Percentiles rank a stretch among this genome's conserved stretches.
These are phyloP conservation scores for Penicillium digitatum DNA, from an alignment of 2,329 filamentous ascomycete species.

Conservation along the genomic window DNA sequence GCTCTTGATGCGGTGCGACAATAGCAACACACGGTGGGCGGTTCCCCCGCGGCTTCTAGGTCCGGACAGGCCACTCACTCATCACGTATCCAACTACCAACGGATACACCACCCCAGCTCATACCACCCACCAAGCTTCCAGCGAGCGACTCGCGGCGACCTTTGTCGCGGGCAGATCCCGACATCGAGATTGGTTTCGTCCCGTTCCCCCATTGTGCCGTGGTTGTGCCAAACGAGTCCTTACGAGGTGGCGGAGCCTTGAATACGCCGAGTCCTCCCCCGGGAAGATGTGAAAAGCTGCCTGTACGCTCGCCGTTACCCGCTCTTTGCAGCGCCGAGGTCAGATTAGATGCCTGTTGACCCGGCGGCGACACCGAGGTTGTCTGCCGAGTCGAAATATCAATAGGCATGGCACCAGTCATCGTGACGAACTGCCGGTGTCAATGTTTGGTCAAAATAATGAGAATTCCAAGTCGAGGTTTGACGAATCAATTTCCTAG, in stretches of 20 bases:
- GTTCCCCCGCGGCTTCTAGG: constrained; percentile 1
- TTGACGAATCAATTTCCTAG: constrained; percentile 13
- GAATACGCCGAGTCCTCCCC: constrained; percentile 37
- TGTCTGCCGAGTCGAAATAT: constrained; percentile 54
- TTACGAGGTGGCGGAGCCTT: constrained; percentile 46
- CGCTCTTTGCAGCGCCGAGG: constrained; percentile 55
- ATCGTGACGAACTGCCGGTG: constrained; percentile 39
- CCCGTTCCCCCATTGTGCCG: constrained; percentile 54
- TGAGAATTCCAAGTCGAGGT: constrained; percentile 3
- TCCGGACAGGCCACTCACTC: constrained; percentile 66
- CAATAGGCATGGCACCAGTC: constrained; percentile 56
- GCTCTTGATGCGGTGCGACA: constrained; percentile 23
- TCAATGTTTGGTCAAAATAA: constrained; percentile 30
- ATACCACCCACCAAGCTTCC: constrained; percentile 70
- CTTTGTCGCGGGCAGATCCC: constrained; percentile 47
- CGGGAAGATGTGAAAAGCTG: constrained; percentile 44
- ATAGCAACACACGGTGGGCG: constrained; percentile 14
- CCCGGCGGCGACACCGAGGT: constrained; percentile 56
- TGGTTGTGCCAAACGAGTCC: constrained; percentile 52
- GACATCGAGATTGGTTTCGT: constrained; percentile 60
- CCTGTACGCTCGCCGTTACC: constrained; percentile 42
- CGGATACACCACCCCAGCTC: constrained; percentile 95
- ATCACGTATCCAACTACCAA: constrained; percentile 94
- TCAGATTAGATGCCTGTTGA: constrained; percentile 61
- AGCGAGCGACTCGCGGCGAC: constrained; percentile 56